Evolutionary conservation across 225 moss, liverwort and hornwort species (phyloP).

Genomic region (Polytrichum formosum): DNA sequence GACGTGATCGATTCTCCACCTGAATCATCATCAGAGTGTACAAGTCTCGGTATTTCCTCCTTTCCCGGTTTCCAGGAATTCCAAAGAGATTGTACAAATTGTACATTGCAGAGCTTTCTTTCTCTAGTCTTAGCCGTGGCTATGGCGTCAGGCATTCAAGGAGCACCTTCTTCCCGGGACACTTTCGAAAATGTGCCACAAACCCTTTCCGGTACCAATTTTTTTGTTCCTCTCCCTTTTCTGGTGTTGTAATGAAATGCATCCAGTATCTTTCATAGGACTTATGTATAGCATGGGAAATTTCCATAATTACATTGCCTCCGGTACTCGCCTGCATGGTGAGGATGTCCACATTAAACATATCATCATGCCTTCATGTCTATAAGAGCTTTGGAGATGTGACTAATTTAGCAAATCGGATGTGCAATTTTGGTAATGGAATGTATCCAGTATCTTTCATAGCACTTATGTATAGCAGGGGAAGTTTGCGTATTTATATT

Average conservation of each 20-base stretch:
- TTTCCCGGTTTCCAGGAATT: neutral
- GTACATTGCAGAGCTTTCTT: slow-evolving; percentile 14
- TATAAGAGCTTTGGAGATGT: neutral
- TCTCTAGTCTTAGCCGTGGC: slow-evolving; percentile 47
- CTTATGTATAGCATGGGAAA: no score
- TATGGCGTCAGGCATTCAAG: slow-evolving; percentile 50
- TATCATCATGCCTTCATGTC: neutral
- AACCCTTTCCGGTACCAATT: slow-evolving; percentile 65
- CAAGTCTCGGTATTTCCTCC: neutral
- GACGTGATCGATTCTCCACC: no score
- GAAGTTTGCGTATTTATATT: no score
- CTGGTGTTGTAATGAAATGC: neutral
- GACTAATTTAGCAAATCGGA: neutral
- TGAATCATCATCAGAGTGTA: neutral
- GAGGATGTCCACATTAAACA: no score
- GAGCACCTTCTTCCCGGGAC: slow-evolving; percentile 62
- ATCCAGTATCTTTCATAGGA: no score
- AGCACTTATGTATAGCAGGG: no score
- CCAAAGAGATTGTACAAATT: neutral
- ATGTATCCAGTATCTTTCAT: no score
- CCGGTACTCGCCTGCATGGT: no score
- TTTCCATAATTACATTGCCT: no score
- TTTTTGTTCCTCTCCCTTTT: neutral
- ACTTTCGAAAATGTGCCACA: slow-evolving; percentile 84
- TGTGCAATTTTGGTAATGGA: neutral